Evolutionary conservation across 2,329 filamentous ascomycete species (phyloP).

Genomic region (Spiromastix sp.): DNA sequence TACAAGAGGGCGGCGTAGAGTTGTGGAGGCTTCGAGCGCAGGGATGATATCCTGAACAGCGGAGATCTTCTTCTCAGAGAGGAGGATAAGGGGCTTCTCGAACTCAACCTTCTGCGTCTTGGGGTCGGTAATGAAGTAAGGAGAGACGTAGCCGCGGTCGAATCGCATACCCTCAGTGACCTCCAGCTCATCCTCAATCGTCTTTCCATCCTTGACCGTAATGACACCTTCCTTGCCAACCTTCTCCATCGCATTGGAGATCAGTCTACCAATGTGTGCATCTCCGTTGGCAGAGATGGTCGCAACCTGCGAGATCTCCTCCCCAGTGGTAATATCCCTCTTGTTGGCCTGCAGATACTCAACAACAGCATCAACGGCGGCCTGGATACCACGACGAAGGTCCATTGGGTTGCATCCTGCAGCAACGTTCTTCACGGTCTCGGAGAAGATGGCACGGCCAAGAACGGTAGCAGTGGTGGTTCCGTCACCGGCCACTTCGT

Average conservation of each 20-base stretch:
- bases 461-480: constrained; percentile 97
- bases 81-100: constrained; percentile 96
- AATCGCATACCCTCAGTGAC: constrained; percentile 99
- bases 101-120: constrained; percentile 99
- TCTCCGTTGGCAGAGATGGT: constrained; percentile 98
- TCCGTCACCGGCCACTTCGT: constrained; percentile 96
- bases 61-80: constrained; percentile 99
- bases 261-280: constrained; percentile 84
- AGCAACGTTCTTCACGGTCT: constrained; percentile 99
- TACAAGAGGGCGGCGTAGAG: constrained; percentile 86
- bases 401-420: constrained; percentile 99
- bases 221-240: constrained; percentile 99
- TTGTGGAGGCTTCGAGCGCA: constrained; percentile 91
- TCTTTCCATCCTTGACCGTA: constrained; percentile 99
- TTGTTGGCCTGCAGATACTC: constrained; percentile 93
- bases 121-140: constrained; percentile 99
- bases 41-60: constrained; percentile 98
- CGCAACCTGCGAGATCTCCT: constrained; percentile 94
- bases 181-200: constrained; percentile 92
- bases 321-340: constrained; percentile 94
- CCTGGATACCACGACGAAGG: constrained; percentile 90
- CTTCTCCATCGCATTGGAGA: constrained; percentile 99
- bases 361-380: constrained; percentile 88
- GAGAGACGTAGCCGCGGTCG: constrained; percentile 95
- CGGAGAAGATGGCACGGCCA: constrained; percentile 95